These are phyloP conservation scores for Monosporascus sp. DNA, from an alignment of 2,329 filamentous ascomycete species.

Conservation along the genomic window DNA sequence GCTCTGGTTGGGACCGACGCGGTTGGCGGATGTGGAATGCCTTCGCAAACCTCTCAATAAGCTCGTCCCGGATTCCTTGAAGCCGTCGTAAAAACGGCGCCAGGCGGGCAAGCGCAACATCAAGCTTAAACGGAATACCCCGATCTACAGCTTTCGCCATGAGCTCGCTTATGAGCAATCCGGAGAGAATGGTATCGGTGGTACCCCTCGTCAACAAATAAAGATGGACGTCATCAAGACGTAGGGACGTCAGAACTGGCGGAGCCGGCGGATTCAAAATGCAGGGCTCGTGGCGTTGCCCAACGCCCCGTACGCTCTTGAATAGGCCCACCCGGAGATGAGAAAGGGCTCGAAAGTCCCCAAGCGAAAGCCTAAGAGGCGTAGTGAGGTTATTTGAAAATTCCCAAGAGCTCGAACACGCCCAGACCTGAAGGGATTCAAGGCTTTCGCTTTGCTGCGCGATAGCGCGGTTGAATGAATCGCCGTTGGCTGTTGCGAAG, in stretches of 20 bases:
- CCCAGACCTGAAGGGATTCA: slow-evolving; percentile 5
- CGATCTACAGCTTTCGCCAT: slow-evolving; percentile 4
- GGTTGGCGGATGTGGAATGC: slow-evolving; percentile 6
- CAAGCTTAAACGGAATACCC: slow-evolving; percentile 4
- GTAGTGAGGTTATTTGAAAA: neutral
- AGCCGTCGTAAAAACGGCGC: neutral
- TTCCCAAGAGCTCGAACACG: neutral
- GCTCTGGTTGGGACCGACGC: neutral
- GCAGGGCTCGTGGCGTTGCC: neutral
- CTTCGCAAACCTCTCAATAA: slow-evolving; percentile 1
- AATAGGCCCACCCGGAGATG: slow-evolving; percentile 8
- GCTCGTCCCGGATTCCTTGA: neutral
- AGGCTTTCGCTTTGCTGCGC: slow-evolving; percentile 8
- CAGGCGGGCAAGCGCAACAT: slow-evolving; percentile 5
- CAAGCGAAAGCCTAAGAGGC: slow-evolving; percentile 7
- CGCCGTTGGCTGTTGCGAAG: slow-evolving; percentile 3
- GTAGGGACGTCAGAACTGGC: slow-evolving; percentile 4
- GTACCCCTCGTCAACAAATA: neutral
- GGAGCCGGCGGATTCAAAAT: slow-evolving; percentile 3
- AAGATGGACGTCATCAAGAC: slow-evolving; percentile 2
- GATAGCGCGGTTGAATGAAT: slow-evolving; percentile 9
- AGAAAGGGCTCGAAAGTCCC: slow-evolving; percentile 7
- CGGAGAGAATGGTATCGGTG: slow-evolving; percentile 2
- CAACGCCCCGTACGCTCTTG: neutral
- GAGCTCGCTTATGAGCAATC: slow-evolving; percentile 6